Conservation (phyloP, 2,329 filamentous ascomycete genomes). For the Cercospora sojina region DNA sequence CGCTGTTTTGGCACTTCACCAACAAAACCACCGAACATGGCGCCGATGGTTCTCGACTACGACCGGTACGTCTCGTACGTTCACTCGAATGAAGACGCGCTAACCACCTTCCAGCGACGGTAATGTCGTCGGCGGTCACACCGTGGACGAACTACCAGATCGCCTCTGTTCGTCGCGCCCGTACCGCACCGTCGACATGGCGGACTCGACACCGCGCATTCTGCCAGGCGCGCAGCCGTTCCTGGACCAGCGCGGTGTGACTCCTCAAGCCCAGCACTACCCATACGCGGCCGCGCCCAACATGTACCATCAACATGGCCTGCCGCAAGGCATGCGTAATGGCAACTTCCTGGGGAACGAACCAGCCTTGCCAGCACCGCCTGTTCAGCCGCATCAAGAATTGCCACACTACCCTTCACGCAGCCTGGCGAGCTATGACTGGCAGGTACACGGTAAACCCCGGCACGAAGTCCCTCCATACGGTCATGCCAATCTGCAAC, state of each 20-base stretch:
- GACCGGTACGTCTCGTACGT: conserved; percentile 12
- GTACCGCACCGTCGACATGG: not conserved
- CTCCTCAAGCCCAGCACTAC: not conserved
- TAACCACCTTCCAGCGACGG: conserved; percentile 20
- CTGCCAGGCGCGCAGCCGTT: not conserved
- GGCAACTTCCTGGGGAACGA: not conserved
- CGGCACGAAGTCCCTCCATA: not conserved
- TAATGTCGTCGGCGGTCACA: conserved; percentile 23
- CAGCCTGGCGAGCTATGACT: not conserved
- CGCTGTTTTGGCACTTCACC: not conserved
- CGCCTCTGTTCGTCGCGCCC: not conserved
- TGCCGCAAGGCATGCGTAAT: not conserved
- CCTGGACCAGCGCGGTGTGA: not conserved
- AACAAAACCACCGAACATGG: conserved; percentile 3
- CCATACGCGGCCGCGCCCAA: not conserved
- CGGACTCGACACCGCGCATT: not conserved
- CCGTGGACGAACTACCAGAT: conserved; percentile 18
- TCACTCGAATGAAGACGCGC: not conserved
- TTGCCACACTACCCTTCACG: not conserved
- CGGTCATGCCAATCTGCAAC: not conserved
- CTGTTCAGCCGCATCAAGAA: not conserved
- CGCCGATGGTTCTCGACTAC: conserved; percentile 24
- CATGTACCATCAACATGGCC: not conserved
- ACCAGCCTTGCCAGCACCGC: not conserved
- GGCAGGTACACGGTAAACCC: not conserved